These are phyloP conservation scores for Xerocomus brunneocitrinus DNA, from an alignment of 768 basidiomycete genomes.

Conservation along the genomic window DNA sequence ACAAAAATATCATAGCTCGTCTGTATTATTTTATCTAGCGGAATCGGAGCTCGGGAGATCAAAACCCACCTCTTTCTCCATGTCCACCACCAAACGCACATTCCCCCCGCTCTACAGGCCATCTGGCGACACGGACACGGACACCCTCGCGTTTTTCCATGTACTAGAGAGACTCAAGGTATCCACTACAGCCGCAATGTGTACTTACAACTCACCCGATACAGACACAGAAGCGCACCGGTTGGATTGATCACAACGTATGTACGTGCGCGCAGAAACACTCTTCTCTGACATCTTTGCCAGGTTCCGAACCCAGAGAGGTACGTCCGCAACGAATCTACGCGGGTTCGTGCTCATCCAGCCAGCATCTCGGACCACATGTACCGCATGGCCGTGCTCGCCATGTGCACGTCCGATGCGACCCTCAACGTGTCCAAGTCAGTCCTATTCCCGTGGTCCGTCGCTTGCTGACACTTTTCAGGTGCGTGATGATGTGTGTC, in stretches of 20 bases:
- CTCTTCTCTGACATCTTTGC: constrained; percentile 3
- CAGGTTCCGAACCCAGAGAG: constrained; percentile 85
- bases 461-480: constrained; percentile 20
- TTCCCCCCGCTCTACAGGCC: constrained; percentile 59
- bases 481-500: constrained; percentile 87
- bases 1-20: constrained; percentile 22
- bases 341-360: neutral
- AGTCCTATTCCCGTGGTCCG: constrained; percentile 11
- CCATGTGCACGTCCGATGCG: constrained; percentile 79
- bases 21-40: constrained; percentile 29
- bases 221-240: constrained; percentile 92
- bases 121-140: constrained; percentile 49
- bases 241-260: constrained; percentile 81
- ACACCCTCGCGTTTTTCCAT: constrained; percentile 88
- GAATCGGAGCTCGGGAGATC: constrained; percentile 24
- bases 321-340: constrained; percentile 32
- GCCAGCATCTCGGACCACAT: constrained; percentile 90
- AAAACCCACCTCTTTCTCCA: neutral
- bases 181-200: neutral
- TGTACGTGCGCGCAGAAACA: neutral
- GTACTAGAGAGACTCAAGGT: constrained; percentile 88
- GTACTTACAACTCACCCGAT: neutral
- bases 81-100: constrained; percentile 32
- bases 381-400: constrained; percentile 94
- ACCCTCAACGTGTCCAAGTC: constrained; percentile 71